These are phyloP conservation scores for Botryotinia globosa DNA, from an alignment of 2,329 filamentous ascomycete species.

Conservation along the genomic window DNA sequence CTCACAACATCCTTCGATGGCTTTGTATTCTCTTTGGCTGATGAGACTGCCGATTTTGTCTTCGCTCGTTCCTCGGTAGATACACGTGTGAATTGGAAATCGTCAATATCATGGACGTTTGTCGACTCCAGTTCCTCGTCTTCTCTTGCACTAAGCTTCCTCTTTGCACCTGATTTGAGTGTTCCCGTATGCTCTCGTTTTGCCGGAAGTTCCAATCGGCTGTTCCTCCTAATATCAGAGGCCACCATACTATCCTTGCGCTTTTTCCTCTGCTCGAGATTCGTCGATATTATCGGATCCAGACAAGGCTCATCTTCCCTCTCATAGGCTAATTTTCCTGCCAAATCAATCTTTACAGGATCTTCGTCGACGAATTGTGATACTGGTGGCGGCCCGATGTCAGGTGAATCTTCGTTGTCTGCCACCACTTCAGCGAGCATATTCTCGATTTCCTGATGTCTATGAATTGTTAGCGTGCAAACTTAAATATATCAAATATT, in stretches of 20 bases:
- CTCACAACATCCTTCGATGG: conserved; percentile 24
- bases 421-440: conserved; percentile 28
- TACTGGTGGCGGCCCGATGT: conserved; percentile 62
- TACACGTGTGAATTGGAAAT: conserved; percentile 32
- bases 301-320: conserved; percentile 26
- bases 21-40: conserved; percentile 13
- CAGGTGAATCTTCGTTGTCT: conserved; percentile 58
- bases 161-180: conserved; percentile 53
- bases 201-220: conserved; percentile 21
- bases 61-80: conserved; percentile 35
- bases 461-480: conserved; percentile 26
- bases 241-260: conserved; percentile 35
- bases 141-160: conserved; percentile 56
- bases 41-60: conserved; percentile 18
- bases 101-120: conserved; percentile 33
- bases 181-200: conserved; percentile 30
- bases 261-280: conserved; percentile 39
- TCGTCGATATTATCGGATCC: conserved; percentile 34
- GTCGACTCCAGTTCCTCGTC: conserved; percentile 47
- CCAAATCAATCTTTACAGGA: conserved; percentile 52
- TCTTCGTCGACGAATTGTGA: conserved; percentile 59
- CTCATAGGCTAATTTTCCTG: conserved; percentile 32
- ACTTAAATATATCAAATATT: background rate
- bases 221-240: conserved; percentile 25
- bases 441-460: conserved; percentile 35